Evolutionary conservation across 805 yeast species (phyloP), one percentile per base, ranked within the genome.

Genomic region (Starmera caribaea): DNA sequence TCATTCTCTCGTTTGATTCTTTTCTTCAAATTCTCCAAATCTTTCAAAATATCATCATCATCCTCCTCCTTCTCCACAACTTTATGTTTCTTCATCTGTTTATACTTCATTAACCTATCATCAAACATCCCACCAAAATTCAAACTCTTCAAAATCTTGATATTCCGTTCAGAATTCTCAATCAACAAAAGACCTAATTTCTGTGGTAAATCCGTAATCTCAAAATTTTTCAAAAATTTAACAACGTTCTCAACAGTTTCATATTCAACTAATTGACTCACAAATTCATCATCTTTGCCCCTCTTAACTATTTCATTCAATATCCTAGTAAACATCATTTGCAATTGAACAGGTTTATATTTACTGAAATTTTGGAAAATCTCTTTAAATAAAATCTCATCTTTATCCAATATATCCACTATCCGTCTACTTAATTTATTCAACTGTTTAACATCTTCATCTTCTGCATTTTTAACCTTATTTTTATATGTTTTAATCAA

Each of bases 401-500:
- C 26, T 21, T 21, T 21, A 21, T 21, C 26, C 26, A 21, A 21
- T 9, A 21, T 21, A 7, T 21, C 26, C 8, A 21, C 8, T 7
- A 21, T 21, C 6, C 8, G 26, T 9, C 26, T 5, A 21, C 26
- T 21, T 21, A 21, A 21, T 21, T 21, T 21, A 21, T 21, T n/a
- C n/a, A n/a, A n/a, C n/a, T n/a, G n/a, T n/a, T n/a, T 21, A 21
- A 21, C 8, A 5, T 7, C 6, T 21, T 21, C 8, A 3, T 3
- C 26, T 7, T 21, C 26, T 5, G 6, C 26, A 7, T 21, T 9
- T 21, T 21, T 21, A 21, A 3, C 55, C 10, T 74, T 56, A 38
- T 73, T 66, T 49, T 78, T 69, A 58, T 71, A 74, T 4, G 51
- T 54, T 43, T 74, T 71, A 37, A 78, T 54, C 32, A 60, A 49